Percentiles rank a stretch among this genome's conserved stretches.
phyloP scores from a whole-genome alignment of 2,329 filamentous ascomycete species.

The Mycocentrospora acerina region DNA sequence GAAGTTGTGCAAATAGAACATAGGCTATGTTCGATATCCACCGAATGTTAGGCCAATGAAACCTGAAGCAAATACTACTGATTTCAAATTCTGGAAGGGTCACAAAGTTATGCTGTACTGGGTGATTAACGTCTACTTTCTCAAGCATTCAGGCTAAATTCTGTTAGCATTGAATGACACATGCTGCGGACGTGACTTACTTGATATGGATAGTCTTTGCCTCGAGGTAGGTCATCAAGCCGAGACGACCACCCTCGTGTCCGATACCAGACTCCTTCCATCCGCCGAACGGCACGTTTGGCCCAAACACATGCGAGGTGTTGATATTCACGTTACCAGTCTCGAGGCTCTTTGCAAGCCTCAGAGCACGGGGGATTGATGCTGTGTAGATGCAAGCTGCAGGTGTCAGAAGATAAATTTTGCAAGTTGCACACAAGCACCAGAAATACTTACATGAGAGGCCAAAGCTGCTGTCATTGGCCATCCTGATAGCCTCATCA shows the following conservation, averaged over 20 bases:
- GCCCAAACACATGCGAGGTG: conserved; percentile 15
- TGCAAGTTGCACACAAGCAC: too few species aligned
- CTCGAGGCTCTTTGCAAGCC: conserved; percentile 32
- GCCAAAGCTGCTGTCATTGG: conserved; percentile 35
- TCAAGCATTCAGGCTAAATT: conserved; percentile 6
- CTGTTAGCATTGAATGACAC: not conserved
- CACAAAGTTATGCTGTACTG: too few species aligned
- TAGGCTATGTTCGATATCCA: too few species aligned
- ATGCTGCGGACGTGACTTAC: conserved; percentile 14
- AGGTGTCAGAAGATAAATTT: too few species aligned
- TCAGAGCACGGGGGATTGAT: conserved; percentile 27
- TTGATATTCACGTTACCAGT: conserved; percentile 39
- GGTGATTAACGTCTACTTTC: too few species aligned
- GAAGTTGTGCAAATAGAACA: too few species aligned
- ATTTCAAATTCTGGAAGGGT: too few species aligned
- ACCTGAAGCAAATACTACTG: too few species aligned
- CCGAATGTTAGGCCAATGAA: too few species aligned
- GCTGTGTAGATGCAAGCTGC: conserved; percentile 27
- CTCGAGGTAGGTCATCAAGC: conserved; percentile 37
- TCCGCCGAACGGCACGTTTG: conserved; percentile 34
- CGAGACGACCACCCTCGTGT: conserved; percentile 30
- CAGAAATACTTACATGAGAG: conserved; percentile 25
- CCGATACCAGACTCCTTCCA: conserved; percentile 37
- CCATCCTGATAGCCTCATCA: conserved; percentile 33
- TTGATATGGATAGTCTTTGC: conserved; percentile 36